Conservation (phyloP, 306 rosid genomes). For the Arachis hypogaea region DNA sequence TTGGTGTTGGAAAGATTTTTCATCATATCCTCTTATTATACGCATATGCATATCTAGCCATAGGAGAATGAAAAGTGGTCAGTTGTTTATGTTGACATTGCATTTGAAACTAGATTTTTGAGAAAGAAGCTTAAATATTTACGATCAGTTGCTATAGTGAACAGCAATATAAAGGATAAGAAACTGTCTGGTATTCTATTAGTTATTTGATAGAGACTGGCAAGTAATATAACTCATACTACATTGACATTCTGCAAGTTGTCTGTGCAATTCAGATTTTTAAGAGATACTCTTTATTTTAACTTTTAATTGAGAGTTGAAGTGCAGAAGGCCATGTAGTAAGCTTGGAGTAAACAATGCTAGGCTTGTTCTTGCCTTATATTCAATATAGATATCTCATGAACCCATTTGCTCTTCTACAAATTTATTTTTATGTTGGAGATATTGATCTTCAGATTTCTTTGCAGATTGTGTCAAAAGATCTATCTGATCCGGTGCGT, state of each 20-base stretch:
- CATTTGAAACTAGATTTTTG: background rate
- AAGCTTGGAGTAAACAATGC: slow-evolving; percentile 1
- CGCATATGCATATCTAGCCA: background rate
- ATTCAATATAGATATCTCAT: background rate
- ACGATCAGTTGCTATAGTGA: background rate
- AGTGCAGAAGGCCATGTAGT: background rate
- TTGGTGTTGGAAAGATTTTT: background rate
- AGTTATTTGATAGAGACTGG: too few species aligned
- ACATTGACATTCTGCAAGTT: background rate
- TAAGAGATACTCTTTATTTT: background rate
- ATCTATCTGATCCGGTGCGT: slow-evolving; percentile 85
- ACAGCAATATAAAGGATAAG: background rate
- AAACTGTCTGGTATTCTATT: background rate
- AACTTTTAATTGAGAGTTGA: background rate
- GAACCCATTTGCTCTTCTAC: slow-evolving; percentile 1
- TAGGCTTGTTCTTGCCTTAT: slow-evolving; percentile 25
- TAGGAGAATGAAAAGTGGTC: background rate
- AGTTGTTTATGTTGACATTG: background rate
- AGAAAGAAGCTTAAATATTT: background rate
- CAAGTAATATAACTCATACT: too few species aligned
- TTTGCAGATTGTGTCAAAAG: slow-evolving; percentile 86
- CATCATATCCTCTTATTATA: background rate
- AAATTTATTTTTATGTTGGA: background rate
- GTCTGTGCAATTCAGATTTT: slow-evolving; percentile 10
- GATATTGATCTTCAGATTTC: slow-evolving; percentile 25